A percentile compares a stretch with the other conserved stretches of the same genome.
These are phyloP conservation scores for Pisolithus thermaeus DNA, from an alignment of 1,284 basidiomycete genomes.

Conservation along the genomic window DNA sequence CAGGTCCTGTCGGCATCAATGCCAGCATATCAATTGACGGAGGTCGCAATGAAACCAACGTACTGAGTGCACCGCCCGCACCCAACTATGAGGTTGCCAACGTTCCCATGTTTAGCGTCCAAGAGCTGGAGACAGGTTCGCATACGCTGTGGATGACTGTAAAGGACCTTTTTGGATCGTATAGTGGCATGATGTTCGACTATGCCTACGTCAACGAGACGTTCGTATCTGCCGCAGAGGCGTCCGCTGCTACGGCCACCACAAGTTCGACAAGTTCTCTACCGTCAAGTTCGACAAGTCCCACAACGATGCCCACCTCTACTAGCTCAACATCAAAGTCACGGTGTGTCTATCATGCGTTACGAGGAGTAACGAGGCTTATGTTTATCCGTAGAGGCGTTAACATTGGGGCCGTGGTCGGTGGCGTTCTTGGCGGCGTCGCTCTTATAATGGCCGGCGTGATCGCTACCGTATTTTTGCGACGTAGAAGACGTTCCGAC, in stretches of 20 bases:
- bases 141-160: slow-evolving; percentile 13
- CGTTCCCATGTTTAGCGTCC: slow-evolving; percentile 21
- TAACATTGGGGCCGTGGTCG: slow-evolving; percentile 9
- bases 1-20: slow-evolving; percentile 20
- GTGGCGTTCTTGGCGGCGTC: slow-evolving; percentile 10
- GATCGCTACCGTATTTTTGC: slow-evolving; percentile 11
- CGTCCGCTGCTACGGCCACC: not conserved
- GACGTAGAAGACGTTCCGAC: slow-evolving; percentile 6
- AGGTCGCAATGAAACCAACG: slow-evolving; percentile 6
- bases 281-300: not conserved
- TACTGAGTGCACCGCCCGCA: slow-evolving; percentile 13
- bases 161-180: slow-evolving; percentile 14
- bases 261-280: not conserved
- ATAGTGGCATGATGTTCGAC: slow-evolving; percentile 23
- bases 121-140: slow-evolving; percentile 11
- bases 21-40: slow-evolving; percentile 16
- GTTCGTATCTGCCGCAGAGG: slow-evolving; percentile 4
- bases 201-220: slow-evolving; percentile 20
- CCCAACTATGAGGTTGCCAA: slow-evolving; percentile 16
- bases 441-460: slow-evolving; percentile 4
- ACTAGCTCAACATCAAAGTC: not conserved
- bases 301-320: not conserved
- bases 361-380: not conserved
- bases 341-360: slow-evolving; percentile 8
- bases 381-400: slow-evolving; percentile 1